A percentile compares a stretch with the other conserved stretches of the same genome.
Evolutionary conservation across 2,329 filamentous ascomycete genomes (phyloP).

Genomic region (Ceratocystis huliohia): DNA sequence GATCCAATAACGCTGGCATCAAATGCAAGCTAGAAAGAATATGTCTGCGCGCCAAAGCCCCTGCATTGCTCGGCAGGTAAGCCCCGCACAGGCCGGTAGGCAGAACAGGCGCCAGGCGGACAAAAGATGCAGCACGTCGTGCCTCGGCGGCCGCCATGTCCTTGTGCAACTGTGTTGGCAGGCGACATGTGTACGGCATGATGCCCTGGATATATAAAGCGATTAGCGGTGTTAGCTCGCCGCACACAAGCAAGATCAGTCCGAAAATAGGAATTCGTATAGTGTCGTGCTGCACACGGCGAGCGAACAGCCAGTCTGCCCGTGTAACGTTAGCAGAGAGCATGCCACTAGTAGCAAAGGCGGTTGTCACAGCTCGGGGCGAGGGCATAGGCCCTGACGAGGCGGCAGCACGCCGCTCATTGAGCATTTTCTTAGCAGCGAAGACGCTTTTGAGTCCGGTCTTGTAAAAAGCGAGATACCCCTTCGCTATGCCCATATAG

Average conservation of each 20-base stretch:
- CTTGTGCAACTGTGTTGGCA: constrained; percentile 57
- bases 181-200: constrained; percentile 70
- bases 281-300: constrained; percentile 57
- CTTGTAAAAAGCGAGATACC: constrained; percentile 80
- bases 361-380: constrained; percentile 29
- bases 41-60: constrained; percentile 27
- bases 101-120: constrained; percentile 29
- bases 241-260: constrained; percentile 61
- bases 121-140: constrained; percentile 39
- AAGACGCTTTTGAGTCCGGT: constrained; percentile 63
- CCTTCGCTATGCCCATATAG: constrained; percentile 52
- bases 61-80: constrained; percentile 5
- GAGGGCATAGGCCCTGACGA: constrained; percentile 31
- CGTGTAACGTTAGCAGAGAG: constrained; percentile 44
- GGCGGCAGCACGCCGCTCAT: constrained; percentile 30
- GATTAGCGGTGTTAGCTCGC: constrained; percentile 74
- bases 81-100: constrained; percentile 28
- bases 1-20: constrained; percentile 38
- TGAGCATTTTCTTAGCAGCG: constrained; percentile 47
- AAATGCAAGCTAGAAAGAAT: constrained; percentile 35
- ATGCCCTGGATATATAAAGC: constrained; percentile 57
- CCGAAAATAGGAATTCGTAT: constrained; percentile 68
- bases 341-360: constrained; percentile 45
- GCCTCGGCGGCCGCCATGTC: constrained; percentile 31
- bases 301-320: constrained; percentile 56